Percentiles rank a stretch among this genome's conserved stretches.
phyloP scores from a whole-genome alignment of 108 stramenopile genomes.

The Conticribra weissflogii region DNA sequence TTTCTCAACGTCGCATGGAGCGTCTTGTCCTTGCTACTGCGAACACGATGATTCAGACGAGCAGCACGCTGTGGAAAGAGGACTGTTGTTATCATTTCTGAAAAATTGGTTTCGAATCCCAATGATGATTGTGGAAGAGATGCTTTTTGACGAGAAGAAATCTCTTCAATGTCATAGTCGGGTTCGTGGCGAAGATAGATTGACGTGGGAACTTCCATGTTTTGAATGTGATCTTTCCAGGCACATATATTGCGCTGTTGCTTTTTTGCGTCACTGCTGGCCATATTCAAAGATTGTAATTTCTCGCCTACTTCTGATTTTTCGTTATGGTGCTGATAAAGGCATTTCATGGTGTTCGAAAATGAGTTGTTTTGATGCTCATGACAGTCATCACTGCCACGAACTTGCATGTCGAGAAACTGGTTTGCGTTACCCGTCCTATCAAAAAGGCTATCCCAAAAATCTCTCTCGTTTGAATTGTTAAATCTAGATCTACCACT shows the following conservation, averaged over 20 bases:
- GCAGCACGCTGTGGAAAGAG: too few relatives aligned
- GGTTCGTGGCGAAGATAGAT: slow-evolving; percentile 20
- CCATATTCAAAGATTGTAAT: too few relatives aligned
- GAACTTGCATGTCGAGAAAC: neutral
- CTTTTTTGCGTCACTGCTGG: neutral
- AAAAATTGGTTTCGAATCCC: too few relatives aligned
- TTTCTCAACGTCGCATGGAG: too few relatives aligned
- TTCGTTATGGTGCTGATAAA: too few relatives aligned
- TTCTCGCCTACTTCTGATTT: too few relatives aligned
- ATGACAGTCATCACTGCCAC: neutral
- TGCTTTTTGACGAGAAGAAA: neutral
- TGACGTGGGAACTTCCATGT: slow-evolving; percentile 10
- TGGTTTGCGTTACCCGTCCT: neutral
- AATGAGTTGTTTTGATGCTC: neutral
- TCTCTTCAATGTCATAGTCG: slow-evolving; percentile 15
- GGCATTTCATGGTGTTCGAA: too few relatives aligned
- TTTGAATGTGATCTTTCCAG: slow-evolving; percentile 10
- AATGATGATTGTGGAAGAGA: neutral
- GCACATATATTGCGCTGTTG: neutral
- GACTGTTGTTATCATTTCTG: too few relatives aligned
- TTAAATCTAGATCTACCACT: slow-evolving; percentile 22
- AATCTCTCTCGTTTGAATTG: neutral
- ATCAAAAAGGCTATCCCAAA: neutral
- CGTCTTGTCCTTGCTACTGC: too few relatives aligned
- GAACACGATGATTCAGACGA: too few relatives aligned